Base-by-base conservation (phyloP, 2,329 filamentous ascomycete genomes). In the Aspergillus luchuensis region DNA sequence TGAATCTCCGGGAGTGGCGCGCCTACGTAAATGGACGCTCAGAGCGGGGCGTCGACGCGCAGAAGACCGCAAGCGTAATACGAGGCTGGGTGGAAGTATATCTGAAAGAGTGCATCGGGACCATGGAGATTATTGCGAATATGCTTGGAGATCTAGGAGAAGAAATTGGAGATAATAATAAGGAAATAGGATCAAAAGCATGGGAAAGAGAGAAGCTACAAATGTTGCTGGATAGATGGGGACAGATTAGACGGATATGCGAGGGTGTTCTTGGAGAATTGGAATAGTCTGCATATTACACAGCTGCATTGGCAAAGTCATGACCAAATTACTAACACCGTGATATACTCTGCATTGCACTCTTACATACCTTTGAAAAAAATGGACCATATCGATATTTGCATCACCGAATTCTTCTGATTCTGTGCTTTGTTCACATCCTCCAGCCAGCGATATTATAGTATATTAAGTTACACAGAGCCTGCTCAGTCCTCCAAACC, bases 241-340 rank as follows among this genome's bases (percentile, higher is more conserved):
- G 57, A 33, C 74, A 76, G 60, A 74, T 77, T 30, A 59, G 54
- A 59, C 56, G 41, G 25, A 43, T 76, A 21, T 72, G 73, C 60
- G 58, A 71, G 10, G 54, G 43, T 17, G 68, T 67, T 15, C 48
- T 70, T 43, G 36, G 43, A 17, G 39, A 36, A 8, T 15, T 43
- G 51, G 19, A 39, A 21, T 53, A 39, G 10, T 36, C 17, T 21
- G 30, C 33, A 36, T 36, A 36, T 36, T 13, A n/a, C n/a, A 36
- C 11, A 36, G 30, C 30, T 36, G 30, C 11, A 11, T 13, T 13
- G 11, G 10, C 2, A 5, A 5, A 36, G 11, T 36, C 30, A 13
- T 36, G 2, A 0, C 2, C 10, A 6, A 2, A 33, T 4, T 33
- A 25, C 2, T 8, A 25, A 2, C 25, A 25, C 8, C 11, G 13